These are phyloP conservation scores for Trichomonascus vanleenenianus DNA, from an alignment of 805 yeast species.

Conservation along the genomic window DNA sequence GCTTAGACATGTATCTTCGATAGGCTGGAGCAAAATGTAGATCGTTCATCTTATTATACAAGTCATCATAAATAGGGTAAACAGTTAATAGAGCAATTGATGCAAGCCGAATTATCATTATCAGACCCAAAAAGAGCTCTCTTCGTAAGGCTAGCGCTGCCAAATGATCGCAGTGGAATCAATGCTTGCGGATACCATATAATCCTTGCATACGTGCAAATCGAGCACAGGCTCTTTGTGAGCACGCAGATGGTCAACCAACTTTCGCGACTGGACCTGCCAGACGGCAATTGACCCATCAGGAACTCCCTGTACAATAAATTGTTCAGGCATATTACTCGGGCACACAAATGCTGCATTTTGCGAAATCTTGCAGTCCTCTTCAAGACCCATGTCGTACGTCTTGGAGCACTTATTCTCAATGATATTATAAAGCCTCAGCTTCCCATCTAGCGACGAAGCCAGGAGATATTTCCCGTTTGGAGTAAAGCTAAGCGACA, in stretches of 20 bases:
- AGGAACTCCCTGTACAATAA: conserved; percentile 45
- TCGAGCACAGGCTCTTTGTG: not conserved
- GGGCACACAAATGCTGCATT: conserved; percentile 43
- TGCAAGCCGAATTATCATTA: no score
- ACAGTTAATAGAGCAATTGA: no score
- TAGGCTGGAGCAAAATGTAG: no score
- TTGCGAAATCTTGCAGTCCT: conserved; percentile 42
- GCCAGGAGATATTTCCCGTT: conserved; percentile 75
- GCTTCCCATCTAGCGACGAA: conserved; percentile 69
- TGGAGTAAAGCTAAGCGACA: conserved; percentile 64
- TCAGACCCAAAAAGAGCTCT: no score
- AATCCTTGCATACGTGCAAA: not conserved
- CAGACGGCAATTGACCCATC: conserved; percentile 48
- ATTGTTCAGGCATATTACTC: conserved; percentile 13
- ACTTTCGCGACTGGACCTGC: conserved; percentile 56
- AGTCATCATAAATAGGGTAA: no score
- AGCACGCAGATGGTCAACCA: conserved; percentile 28
- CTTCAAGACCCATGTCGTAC: conserved; percentile 27
- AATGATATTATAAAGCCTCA: conserved; percentile 77
- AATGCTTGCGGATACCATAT: not conserved
- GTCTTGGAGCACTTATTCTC: conserved; percentile 77
- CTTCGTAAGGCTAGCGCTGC: not conserved
- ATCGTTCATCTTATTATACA: no score
- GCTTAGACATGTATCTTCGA: no score
- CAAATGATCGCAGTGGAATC: not conserved